Conservation (phyloP, 768 basidiomycete genomes). For the Chlorophyllum brunneum region DNA sequence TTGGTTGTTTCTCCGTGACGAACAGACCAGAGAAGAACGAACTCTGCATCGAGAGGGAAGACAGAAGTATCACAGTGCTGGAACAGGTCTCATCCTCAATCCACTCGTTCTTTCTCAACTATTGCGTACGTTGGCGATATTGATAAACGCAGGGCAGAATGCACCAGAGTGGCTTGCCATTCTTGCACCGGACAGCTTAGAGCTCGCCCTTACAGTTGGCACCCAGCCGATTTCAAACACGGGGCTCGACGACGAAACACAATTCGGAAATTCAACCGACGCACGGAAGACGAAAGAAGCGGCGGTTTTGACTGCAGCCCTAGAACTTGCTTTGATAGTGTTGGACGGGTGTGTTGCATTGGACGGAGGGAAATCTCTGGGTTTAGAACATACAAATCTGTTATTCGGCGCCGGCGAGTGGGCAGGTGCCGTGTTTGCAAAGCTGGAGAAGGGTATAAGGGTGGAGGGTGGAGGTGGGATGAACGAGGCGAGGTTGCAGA, state of each 20-base stretch:
- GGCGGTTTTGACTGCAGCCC: constrained; percentile 64
- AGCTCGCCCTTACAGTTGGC: constrained; percentile 79
- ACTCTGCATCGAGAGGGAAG: constrained; percentile 54
- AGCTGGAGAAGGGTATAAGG: constrained; percentile 60
- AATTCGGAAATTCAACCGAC: constrained; percentile 28
- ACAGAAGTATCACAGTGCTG: constrained; percentile 63
- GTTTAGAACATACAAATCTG: constrained; percentile 71
- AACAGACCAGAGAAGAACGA: constrained; percentile 71
- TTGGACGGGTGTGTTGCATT: constrained; percentile 72
- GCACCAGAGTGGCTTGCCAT: constrained; percentile 79
- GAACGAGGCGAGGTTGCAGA: constrained; percentile 56
- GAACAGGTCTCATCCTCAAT: constrained; percentile 79
- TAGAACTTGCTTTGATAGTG: constrained; percentile 76
- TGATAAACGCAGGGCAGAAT: constrained; percentile 80
- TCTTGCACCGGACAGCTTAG: constrained; percentile 77
- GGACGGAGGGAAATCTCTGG: constrained; percentile 72
- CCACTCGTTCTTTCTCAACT: constrained; percentile 75
- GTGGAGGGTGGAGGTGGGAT: constrained; percentile 63
- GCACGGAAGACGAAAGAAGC: constrained; percentile 53
- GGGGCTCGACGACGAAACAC: constrained; percentile 30
- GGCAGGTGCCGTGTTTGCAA: constrained; percentile 64
- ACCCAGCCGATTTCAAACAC: constrained; percentile 53
- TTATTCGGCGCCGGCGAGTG: constrained; percentile 76
- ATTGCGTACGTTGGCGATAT: constrained; percentile 68
- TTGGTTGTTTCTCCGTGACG: constrained; percentile 89